Evolutionary conservation across 305 asterid genomes (phyloP), one percentile per base, ranked within the genome.

Genomic region (Fraxinus dipetala): DNA sequence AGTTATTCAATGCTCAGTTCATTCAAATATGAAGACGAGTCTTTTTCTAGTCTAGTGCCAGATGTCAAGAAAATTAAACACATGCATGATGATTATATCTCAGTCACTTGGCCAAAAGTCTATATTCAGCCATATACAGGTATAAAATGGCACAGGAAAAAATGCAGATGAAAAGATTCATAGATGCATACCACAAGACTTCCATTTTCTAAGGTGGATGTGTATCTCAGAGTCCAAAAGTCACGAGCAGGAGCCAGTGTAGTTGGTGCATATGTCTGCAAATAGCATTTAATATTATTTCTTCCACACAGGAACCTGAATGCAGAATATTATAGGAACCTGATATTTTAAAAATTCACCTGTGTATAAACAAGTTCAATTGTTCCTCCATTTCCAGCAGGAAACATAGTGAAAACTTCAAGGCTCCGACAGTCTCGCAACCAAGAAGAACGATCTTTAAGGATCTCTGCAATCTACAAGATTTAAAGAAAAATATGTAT

Each of bases 151-250:
- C 40, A 65, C 32, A 32, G 4, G 16, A 38, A 78, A 26, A 3
- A n/a, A 45, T 6, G 30, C 35, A 67, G 59, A 65, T 14, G 3
- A 24, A 65, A 78, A 18, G 45, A 84, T 43, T 30, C 59, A 65
- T 74, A 56, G 75, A 81, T 36, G 72, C 92, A 81, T 93, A 95
- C 98, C 93, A 95, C 99, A 35, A 95, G 86, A 85, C 97, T 95
- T 78, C 97, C 99, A 76, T 91, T 92, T 78, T 90, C 96, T 81
- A 95, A 85, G 61, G 95, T 88, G 18, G 97, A 89, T 45, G 99
- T 95, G 90, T 95, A 95, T 91, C 99, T 91, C 83, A 95, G 88
- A 18, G 98, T 92, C 99, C 99, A 95, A 83, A 95, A 94, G 89
- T 95, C 99, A 79, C 98, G 94, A 73, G 98, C 98, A 18, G 98